A percentile compares a stretch with the other conserved stretches of the same genome.
Evolutionary conservation across 768 basidiomycete species (phyloP).

Genomic region (Pisolithus tinctorius): DNA sequence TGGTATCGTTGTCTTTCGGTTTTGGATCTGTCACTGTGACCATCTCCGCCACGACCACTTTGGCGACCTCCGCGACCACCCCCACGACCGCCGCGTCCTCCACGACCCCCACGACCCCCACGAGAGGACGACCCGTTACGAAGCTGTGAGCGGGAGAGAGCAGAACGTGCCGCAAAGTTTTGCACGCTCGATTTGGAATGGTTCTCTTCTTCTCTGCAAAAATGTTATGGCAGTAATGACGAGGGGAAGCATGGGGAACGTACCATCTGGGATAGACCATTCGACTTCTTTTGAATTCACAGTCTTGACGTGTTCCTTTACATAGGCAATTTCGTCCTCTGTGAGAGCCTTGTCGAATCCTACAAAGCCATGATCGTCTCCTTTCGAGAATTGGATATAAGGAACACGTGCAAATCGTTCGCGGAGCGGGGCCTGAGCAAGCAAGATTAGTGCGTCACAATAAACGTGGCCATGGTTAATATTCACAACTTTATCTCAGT

Average conservation of each 20-base stretch:
- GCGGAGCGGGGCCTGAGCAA: constrained; percentile 35
- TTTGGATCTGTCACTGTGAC: constrained; percentile 11
- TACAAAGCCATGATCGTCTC: constrained; percentile 40
- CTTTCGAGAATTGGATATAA: constrained; percentile 42
- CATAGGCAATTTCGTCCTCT: constrained; percentile 65
- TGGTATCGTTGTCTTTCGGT: constrained; percentile 10
- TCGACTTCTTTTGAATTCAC: constrained; percentile 58
- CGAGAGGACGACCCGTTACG: constrained; percentile 32
- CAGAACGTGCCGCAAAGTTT: constrained; percentile 55
- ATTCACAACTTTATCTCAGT: constrained; percentile 47
- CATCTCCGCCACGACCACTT: constrained; percentile 21
- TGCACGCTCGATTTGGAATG: constrained; percentile 70
- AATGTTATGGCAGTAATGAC: not conserved
- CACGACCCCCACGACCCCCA: constrained; percentile 40
- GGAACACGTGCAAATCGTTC: constrained; percentile 41
- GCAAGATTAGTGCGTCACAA: not conserved
- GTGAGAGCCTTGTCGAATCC: constrained; percentile 58
- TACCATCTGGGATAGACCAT: constrained; percentile 61
- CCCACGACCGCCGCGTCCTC: constrained; percentile 29
- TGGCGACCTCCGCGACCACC: constrained; percentile 26
- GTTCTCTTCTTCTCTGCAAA: constrained; percentile 61
- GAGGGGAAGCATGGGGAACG: constrained; percentile 7
- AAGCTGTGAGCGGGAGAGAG: constrained; percentile 33
- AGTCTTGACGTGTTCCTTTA: constrained; percentile 58
- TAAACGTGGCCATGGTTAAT: not conserved